Evolutionary conservation across 306 rosid species (phyloP), one percentile per base, ranked within the genome.

Genomic region (Chamaecrista fasciculata): DNA sequence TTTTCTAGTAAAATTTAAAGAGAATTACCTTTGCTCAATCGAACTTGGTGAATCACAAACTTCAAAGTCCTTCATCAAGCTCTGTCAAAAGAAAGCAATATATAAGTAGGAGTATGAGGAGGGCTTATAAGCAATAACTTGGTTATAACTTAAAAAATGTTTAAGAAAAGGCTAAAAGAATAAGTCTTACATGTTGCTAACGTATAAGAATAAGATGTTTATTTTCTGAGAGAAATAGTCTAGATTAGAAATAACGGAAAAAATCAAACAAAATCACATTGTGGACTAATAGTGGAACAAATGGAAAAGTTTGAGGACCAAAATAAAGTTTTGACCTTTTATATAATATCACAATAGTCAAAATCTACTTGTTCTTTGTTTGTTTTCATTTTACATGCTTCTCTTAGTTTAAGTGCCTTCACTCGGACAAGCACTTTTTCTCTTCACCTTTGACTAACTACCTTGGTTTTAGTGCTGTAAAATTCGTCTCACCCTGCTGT

Each of bases 401-500:
- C 6, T 33, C 36, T 33, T 33, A 33, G 1, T 33, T 33, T 33
- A 33, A 28, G 36, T 8, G 36, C 6, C 36, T 33, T 33, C 36
- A 33, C 36, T 33, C 6, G 36, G 36, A 33, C 36, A 33, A 33
- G 36, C 36, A 33, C 36, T 2, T 33, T 33, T 33, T 33, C 36
- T 1, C 6, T 33, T 33, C 6, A 33, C 36, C 36, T 33, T 33
- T 33, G 36, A 33, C 6, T 8, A 33, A 33, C 6, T 8, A 33
- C 36, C 36, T 3, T 33, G 36, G 36, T 33, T 33, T 33, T 4
- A 4, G 6, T 21, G 63, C 33, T 62, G 28, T 19, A 31, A 19
- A 21, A 58, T 18, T n/a, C 52, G 42, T 46, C 20, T 46, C 69
- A 58, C 74, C 46, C 59, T 47, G 29, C 36, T 34, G 4, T n/a